Conservation (phyloP, 2,329 filamentous ascomycete genomes). For the Ascocoryne sarcoides region DNA sequence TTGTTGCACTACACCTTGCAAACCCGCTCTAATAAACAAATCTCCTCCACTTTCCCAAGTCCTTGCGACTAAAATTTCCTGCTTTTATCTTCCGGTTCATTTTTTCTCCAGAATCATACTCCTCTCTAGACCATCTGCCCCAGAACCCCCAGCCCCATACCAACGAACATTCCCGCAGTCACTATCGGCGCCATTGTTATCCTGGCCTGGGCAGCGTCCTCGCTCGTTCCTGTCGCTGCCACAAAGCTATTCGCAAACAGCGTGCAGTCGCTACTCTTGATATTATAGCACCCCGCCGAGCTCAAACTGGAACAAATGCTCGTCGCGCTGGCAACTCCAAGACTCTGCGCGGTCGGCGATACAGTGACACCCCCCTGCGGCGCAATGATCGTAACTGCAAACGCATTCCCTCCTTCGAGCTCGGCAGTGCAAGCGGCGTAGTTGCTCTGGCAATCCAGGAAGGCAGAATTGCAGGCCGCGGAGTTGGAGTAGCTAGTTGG, state of each 20-base stretch:
- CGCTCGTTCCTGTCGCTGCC: conserved; percentile 13
- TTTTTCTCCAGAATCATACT: too few relatives aligned
- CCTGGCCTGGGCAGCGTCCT: conserved; percentile 14
- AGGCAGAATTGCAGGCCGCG: conserved; percentile 43
- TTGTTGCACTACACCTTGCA: too few relatives aligned
- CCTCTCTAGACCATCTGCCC: conserved; percentile 18
- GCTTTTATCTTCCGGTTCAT: too few relatives aligned
- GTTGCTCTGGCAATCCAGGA: conserved; percentile 43
- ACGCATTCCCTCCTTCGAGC: conserved; percentile 35
- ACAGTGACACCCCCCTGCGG: conserved; percentile 46
- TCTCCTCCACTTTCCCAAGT: too few relatives aligned
- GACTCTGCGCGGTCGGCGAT: conserved; percentile 30
- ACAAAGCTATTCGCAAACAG: conserved; percentile 21
- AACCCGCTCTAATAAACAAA: too few relatives aligned
- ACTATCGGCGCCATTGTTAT: conserved; percentile 20
- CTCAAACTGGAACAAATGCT: conserved; percentile 49
- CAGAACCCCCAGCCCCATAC: conserved; percentile 19
- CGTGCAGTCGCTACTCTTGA: conserved; percentile 21
- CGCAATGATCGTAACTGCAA: conserved; percentile 48
- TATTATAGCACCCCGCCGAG: conserved; percentile 39
- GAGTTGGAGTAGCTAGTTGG: conserved; percentile 41
- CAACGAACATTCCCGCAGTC: conserved; percentile 17
- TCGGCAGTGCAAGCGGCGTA: conserved; percentile 44
- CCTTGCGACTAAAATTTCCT: too few relatives aligned
- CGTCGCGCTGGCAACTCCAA: conserved; percentile 39